phyloP scores from a whole-genome alignment of 2,329 filamentous ascomycete species.

The Fonsecaea erecta region DNA sequence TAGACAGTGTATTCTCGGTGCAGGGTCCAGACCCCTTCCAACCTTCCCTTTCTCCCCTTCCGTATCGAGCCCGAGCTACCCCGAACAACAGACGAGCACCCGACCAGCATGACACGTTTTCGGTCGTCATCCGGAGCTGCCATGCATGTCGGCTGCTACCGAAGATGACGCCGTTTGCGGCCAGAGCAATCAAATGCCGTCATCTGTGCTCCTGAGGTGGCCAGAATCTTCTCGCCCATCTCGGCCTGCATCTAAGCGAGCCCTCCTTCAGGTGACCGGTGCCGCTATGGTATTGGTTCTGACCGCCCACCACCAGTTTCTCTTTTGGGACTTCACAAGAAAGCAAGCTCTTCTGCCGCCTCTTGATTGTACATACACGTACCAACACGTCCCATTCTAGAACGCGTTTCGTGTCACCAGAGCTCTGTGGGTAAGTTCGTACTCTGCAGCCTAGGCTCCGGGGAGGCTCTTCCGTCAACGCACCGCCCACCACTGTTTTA shows the following conservation, averaged over 20 bases:
- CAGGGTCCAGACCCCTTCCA: background rate
- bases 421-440: background rate
- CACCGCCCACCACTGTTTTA: background rate
- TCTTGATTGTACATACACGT: background rate
- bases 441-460: background rate
- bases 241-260: conserved; percentile 2
- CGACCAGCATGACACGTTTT: background rate
- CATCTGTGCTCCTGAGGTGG: background rate
- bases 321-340: background rate
- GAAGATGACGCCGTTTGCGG: background rate
- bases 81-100: background rate
- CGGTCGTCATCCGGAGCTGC: background rate
- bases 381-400: background rate
- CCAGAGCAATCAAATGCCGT: conserved; percentile 1
- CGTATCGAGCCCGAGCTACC: background rate
- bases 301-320: background rate
- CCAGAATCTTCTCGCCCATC: conserved; percentile 1
- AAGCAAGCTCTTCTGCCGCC: background rate
- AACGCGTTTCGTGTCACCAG: background rate
- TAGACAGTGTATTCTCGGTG: background rate
- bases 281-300: background rate
- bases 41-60: background rate
- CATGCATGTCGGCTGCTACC: background rate
- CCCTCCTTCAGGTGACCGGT: background rate
- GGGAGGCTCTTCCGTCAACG: background rate